Base-by-base conservation (phyloP, 2,329 filamentous ascomycete species). In the Scedosporium dehoogii region DNA sequence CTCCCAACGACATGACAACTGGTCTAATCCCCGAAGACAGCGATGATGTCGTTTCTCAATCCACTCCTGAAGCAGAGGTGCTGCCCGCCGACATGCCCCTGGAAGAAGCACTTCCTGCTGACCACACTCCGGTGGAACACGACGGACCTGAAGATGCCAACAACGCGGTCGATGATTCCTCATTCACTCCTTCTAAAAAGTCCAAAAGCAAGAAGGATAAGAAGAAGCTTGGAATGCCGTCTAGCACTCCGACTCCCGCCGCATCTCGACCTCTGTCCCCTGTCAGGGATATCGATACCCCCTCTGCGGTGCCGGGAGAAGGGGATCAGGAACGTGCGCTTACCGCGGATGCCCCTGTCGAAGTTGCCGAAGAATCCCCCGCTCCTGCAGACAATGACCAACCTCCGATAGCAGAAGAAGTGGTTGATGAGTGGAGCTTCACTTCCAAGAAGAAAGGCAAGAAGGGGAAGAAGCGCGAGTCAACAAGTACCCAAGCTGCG, bases 381-480 rank as follows among this genome's bases (percentile, higher is more conserved):
- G 18, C 5, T 55, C 18, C 23, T 10, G 6, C 12, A 12, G 3
- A 55, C 21, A 55, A 29, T 27, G 23, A 55, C 21, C 18, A 55
- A 23, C 51, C 51, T 23, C 12, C 6, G 16, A 59, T 71, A 69
- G 62, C 68, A 70, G 62, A 67, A 68, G 62, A 67, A 64, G 59
- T 60, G 51, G 63, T 66, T 21, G 66, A 67, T 41, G 69, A 69
- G 27, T 70, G 67, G 64, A 72, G 73, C 6, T 65, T 71, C 44
- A 72, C 76, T 59, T 69, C 69, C 62, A 78, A 75, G 64, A 75
- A 78, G 67, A 81, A 79, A 66, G 76, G 71, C 10, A 81, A 80
- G 66, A 80, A 81, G 63, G 75, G 44, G 46, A 64, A 77, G 59
- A 67, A 67, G 58, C 64, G 62, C 33, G 74, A 73, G 41, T 61